A percentile compares a stretch with the other conserved stretches of the same genome.
Conservation (phyloP, 495 filamentous ascomycete genomes). For the Penicillium cataractarum region DNA sequence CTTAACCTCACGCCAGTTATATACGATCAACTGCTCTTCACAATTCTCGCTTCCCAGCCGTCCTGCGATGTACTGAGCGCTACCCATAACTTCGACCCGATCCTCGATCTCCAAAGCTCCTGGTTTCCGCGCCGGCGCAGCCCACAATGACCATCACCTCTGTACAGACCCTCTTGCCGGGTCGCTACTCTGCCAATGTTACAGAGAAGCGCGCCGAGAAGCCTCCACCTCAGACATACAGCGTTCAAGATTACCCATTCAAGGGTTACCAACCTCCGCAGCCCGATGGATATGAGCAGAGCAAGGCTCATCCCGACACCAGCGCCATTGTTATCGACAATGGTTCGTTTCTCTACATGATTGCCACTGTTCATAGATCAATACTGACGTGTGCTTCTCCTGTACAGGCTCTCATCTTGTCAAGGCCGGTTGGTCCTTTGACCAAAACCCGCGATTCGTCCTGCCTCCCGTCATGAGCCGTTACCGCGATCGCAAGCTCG, state of each 20-base stretch:
- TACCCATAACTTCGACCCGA: constrained; percentile 12
- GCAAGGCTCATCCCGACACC: constrained; percentile 53
- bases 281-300: constrained; percentile 66
- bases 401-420: constrained; percentile 77
- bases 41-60: background rate
- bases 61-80: constrained; percentile 40
- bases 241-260: constrained; percentile 75
- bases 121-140: constrained; percentile 30
- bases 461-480: constrained; percentile 89
- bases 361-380: background rate
- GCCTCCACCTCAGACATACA: constrained; percentile 53
- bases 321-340: constrained; percentile 97
- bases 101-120: constrained; percentile 33
- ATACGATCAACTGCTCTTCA: background rate
- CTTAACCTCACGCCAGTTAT: background rate
- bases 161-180: constrained; percentile 44
- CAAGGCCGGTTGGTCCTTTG: constrained; percentile 94
- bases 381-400: background rate
- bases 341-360: constrained; percentile 56
- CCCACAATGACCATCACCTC: constrained; percentile 55
- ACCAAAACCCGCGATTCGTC: constrained; percentile 72
- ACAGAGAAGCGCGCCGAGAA: constrained; percentile 46
- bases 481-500: constrained; percentile 90
- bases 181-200: constrained; percentile 35
- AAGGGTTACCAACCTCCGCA: constrained; percentile 71